Conservation (phyloP, 805 yeast genomes). For the Lachancea quebecensis region DNA sequence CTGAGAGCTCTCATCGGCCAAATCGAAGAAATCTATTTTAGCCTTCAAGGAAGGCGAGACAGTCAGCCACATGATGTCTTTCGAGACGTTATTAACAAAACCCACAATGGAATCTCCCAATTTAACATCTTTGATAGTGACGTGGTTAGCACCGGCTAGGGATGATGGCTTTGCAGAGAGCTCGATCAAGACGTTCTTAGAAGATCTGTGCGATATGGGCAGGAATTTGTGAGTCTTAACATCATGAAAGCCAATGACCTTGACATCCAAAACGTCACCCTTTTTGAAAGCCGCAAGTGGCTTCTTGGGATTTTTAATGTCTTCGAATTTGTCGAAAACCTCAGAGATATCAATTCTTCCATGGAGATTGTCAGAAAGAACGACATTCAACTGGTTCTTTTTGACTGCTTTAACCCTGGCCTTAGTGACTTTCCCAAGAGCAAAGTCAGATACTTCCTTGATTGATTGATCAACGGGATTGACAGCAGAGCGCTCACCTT, state of each 20-base stretch:
- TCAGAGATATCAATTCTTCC: constrained; percentile 78
- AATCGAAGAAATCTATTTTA: constrained; percentile 55
- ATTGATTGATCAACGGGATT: constrained; percentile 58
- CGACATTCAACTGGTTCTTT: constrained; percentile 66
- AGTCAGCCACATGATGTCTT: constrained; percentile 60
- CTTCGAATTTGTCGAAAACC: constrained; percentile 46
- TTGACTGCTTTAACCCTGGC: constrained; percentile 58
- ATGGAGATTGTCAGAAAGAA: constrained; percentile 66
- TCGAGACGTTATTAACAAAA: constrained; percentile 57
- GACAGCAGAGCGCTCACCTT: constrained; percentile 25
- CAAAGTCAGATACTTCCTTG: constrained; percentile 42
- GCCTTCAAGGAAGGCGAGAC: constrained; percentile 65
- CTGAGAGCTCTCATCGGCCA: constrained; percentile 45
- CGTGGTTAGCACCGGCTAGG: constrained; percentile 25
- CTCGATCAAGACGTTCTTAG: constrained; percentile 55
- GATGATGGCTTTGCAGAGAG: constrained; percentile 48
- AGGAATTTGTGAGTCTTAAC: constrained; percentile 58
- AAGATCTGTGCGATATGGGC: constrained; percentile 54
- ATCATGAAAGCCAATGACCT: constrained; percentile 73
- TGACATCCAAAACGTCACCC: constrained; percentile 54
- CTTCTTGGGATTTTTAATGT: constrained; percentile 48
- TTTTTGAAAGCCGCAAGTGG: constrained; percentile 55
- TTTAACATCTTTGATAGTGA: constrained; percentile 38
- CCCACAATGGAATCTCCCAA: constrained; percentile 49
- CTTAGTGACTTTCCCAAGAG: constrained; percentile 54